Evolutionary conservation across 169 alveolate genomes (phyloP), one percentile per base, ranked within the genome.

Genomic region (Eimeria maxima): DNA sequence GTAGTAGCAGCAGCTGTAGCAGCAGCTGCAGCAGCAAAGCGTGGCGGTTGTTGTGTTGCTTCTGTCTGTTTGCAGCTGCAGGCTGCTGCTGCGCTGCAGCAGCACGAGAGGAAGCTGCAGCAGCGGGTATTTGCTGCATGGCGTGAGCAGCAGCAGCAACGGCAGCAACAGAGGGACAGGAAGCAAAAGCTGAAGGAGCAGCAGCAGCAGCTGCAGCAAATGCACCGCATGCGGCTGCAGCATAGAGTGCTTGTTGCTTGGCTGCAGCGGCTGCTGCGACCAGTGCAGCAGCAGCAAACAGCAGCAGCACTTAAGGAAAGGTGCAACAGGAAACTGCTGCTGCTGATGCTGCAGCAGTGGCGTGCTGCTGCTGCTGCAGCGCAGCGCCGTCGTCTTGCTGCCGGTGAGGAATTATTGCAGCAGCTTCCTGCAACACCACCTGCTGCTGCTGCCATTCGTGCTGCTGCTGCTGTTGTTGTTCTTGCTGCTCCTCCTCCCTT

Each of bases 251-350:
- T 81, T n/a, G 90, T 81, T 47, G 90, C 90, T 27, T 81, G 90
- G 90, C 71, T 81, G 33, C 90, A 81, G 90, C 90, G 90, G 73
- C 90, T 81, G 90, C 71, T 81, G 71, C 90, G 90, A n/a, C 90
- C 90, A 13, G 47, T 81, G 71, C 90, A 81, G 71, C 73, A 81
- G 69, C 73, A 81, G 90, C 71, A 81, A 53, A 45, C 50, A 53
- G 60, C 60, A 53, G 60, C 60, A 53, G 60, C 60, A 11, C 60
- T 53, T 14, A 7, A 53, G 60, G 60, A 53, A 14, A 53, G 60
- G 60, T 53, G 60, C 60, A 53, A 14, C 60, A 53, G 16, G 60
- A 53, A 53, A 7, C 16, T 53, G 60, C 10, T 53, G 60, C 60
- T 53, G 60, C 60, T 11, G 60, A 7, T 53, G 20, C 16, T 53